phyloP scores from a whole-genome alignment of 768 basidiomycete species.

The Hydnomerulius pinastri region DNA sequence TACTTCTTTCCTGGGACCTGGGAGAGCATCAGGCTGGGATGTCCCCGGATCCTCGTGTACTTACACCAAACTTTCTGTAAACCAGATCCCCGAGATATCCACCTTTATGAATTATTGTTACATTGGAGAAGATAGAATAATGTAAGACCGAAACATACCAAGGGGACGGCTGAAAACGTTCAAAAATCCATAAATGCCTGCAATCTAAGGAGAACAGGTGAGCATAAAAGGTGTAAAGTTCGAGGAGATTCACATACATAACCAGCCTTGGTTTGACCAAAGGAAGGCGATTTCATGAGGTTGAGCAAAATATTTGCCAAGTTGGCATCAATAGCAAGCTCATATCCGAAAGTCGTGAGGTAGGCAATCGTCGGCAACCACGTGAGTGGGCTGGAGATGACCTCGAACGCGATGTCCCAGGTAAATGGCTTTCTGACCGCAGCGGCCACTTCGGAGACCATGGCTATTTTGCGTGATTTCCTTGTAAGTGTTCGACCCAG shows the following conservation, averaged over 20 bases:
- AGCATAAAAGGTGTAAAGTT: constrained; percentile 6
- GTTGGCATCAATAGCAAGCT: constrained; percentile 57
- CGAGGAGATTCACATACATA: constrained; percentile 42
- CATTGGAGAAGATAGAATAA: background rate
- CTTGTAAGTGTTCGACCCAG: background rate
- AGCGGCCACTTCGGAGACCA: constrained; percentile 40
- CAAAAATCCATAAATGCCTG: constrained; percentile 44
- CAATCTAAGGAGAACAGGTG: constrained; percentile 17
- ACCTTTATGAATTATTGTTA: constrained; percentile 23
- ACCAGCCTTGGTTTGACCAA: constrained; percentile 53
- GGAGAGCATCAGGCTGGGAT: background rate
- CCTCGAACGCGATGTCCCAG: constrained; percentile 25
- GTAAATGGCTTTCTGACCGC: constrained; percentile 50
- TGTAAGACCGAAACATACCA: constrained; percentile 18
- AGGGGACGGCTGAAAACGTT: constrained; percentile 53
- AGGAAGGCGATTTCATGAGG: constrained; percentile 37
- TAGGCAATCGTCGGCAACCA: constrained; percentile 60
- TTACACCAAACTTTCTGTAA: constrained; percentile 44
- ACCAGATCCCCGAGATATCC: constrained; percentile 49
- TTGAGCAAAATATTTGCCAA: constrained; percentile 47
- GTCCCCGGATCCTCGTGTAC: background rate
- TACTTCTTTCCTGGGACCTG: constrained; percentile 48
- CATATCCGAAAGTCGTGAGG: constrained; percentile 56
- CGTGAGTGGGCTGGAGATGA: constrained; percentile 46
- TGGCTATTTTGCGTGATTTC: constrained; percentile 9